A percentile compares a stretch with the other conserved stretches of the same genome.
Conservation (phyloP, 257 asterid species). For the Paraleonurus japonicus region DNA sequence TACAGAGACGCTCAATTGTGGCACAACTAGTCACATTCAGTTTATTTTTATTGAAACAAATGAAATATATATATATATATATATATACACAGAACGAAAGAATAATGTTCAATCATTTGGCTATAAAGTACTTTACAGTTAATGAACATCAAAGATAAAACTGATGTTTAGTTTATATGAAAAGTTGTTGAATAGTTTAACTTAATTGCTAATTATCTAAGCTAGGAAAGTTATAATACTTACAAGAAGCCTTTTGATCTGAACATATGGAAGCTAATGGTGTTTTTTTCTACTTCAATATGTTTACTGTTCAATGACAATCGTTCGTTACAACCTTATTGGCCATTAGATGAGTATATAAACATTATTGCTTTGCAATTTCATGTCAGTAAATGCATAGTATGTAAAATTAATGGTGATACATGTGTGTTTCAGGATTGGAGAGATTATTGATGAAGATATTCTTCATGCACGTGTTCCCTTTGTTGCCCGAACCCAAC, state of each 20-base stretch:
- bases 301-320: slow-evolving; percentile 9
- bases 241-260: slow-evolving; percentile 10
- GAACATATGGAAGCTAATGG: slow-evolving; percentile 12
- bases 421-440: slow-evolving; percentile 53
- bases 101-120: background rate
- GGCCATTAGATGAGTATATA: slow-evolving; percentile 15
- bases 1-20: background rate
- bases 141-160: slow-evolving; percentile 4
- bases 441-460: slow-evolving; percentile 93
- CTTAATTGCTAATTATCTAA: slow-evolving; percentile 5
- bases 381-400: slow-evolving; percentile 13
- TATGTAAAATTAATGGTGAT: slow-evolving; percentile 8
- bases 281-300: slow-evolving; percentile 2
- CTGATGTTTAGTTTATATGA: background rate
- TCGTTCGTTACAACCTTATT: slow-evolving; percentile 15
- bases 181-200: slow-evolving; percentile 6
- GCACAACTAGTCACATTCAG: background rate
- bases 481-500: slow-evolving; percentile 94
- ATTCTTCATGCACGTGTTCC: slow-evolving; percentile 94
- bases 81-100: background rate
- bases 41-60: background rate
- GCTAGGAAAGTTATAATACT: background rate
- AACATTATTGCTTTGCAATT: slow-evolving; percentile 12
- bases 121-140: background rate
- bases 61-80: background rate